Evolutionary conservation across 1,284 basidiomycete species (phyloP), one percentile per base, ranked within the genome.

Genomic region (Marasmius sp.): DNA sequence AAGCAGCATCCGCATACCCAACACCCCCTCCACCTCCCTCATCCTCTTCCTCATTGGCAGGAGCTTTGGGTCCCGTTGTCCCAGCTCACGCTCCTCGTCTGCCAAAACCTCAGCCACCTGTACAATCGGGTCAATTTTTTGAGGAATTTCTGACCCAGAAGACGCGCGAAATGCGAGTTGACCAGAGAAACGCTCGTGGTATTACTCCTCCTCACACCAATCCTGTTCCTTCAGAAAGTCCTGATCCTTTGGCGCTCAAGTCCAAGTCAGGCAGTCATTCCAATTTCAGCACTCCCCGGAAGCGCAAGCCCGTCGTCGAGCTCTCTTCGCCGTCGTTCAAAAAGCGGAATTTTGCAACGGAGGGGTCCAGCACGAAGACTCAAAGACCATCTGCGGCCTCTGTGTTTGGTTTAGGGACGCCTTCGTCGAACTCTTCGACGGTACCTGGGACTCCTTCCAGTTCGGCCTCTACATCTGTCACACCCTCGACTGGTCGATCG

Each of bases 41-140:
- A 11, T 62, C 59, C 34, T 63, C 64, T 0, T 65, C 64, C 22
- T 58, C 55, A 53, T 38, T 65, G 37, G 64, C 64, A 37, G 54
- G 57, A 27, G 64, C 64, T 34, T 34, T 65, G 20, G 64, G 64
- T 14, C 61, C 61, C 34, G 11, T 55, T 14, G 33, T 18, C 36
- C 37, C 37, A 27, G 16, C 57, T 22, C 18, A 37, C 10, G n/a
- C 37, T 36, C 58, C 12, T 45, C 59, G 18, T 14, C 55, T 48
- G 12, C 62, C 49, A 14, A 38, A 57, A 22, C 12, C 6, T 27
- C 58, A 41, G n/a, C 61, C 76, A n/a, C 78, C 86, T 6, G 77
- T 83, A 56, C 85, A 90, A 52, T 90, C 89, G 1, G 71, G 77
- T 5, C 70, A 74, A 1, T 90, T 88, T 69, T 89, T 89, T 70